Conservation (phyloP, 2,329 filamentous ascomycete species). For the Zasmidium angulare region DNA sequence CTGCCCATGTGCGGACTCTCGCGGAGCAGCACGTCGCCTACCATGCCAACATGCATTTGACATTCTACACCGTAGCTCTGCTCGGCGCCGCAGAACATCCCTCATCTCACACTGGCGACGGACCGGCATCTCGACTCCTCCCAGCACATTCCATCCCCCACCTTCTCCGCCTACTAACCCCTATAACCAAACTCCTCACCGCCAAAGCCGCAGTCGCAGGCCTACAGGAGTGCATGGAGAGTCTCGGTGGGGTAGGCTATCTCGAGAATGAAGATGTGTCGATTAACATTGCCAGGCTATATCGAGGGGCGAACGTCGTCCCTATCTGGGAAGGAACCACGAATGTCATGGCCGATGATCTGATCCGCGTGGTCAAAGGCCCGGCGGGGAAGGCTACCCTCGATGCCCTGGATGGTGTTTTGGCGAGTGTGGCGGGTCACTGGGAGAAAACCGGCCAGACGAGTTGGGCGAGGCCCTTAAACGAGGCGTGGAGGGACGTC, state of each 20-base stretch:
- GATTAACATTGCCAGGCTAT: conserved; percentile 65
- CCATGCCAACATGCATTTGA: conserved; percentile 52
- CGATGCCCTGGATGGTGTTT: neutral
- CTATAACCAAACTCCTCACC: conserved; percentile 60
- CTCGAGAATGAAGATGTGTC: conserved; percentile 62
- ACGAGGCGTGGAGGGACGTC: neutral
- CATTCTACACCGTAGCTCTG: conserved; percentile 54
- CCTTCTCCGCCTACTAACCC: conserved; percentile 59
- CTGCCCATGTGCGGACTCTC: conserved; percentile 60
- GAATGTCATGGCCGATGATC: conserved; percentile 63
- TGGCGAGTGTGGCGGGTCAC: neutral
- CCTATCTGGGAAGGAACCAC: conserved; percentile 74
- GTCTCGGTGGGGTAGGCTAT: conserved; percentile 66
- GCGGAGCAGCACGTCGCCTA: conserved; percentile 58
- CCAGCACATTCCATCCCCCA: conserved; percentile 22
- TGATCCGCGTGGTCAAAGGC: conserved; percentile 41
- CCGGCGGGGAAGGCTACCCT: neutral
- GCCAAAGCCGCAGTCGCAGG: conserved; percentile 53
- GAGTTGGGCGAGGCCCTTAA: neutral
- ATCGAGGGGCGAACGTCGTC: conserved; percentile 63
- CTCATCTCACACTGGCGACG: neutral
- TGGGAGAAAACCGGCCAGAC: neutral
- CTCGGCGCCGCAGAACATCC: conserved; percentile 56
- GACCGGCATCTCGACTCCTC: neutral
- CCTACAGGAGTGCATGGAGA: conserved; percentile 61